Percentiles rank a stretch among this genome's conserved stretches.
phyloP scores from a whole-genome alignment of 2,329 filamentous ascomycete genomes.

The Ophiostoma sp. region DNA sequence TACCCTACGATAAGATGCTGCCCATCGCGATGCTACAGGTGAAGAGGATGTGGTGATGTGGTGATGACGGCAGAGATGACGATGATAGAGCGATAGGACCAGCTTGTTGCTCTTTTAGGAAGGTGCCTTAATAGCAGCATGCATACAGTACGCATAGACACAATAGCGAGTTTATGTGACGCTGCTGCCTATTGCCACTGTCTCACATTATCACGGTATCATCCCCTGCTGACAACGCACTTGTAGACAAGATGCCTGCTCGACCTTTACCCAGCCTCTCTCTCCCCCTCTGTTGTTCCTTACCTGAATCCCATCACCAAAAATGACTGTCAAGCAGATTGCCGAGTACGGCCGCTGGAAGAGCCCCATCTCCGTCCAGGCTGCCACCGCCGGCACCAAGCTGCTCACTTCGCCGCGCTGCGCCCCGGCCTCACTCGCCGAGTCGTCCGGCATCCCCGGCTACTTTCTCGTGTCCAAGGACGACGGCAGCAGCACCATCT shows the following conservation, averaged over 20 bases:
- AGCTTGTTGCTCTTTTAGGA: background rate
- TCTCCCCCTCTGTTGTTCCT: background rate
- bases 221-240: background rate
- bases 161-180: background rate
- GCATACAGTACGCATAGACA: background rate
- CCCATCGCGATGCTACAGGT: background rate
- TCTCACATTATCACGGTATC: background rate
- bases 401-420: constrained; percentile 34
- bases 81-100: background rate
- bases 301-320: background rate
- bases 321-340: constrained; percentile 27
- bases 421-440: constrained; percentile 26
- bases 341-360: constrained; percentile 38
- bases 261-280: background rate
- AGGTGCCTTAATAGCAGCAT: background rate
- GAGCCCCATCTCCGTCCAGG: constrained; percentile 37
- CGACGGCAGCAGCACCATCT: constrained; percentile 41
- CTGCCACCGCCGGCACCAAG: constrained; percentile 35
- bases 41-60: no score
- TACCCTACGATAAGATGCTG: background rate
- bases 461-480: constrained; percentile 38
- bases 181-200: background rate
- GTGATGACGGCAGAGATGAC: no score
- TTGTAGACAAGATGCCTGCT: background rate
- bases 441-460: constrained; percentile 28